Evolutionary conservation across 192 early-diverging fungal genomes (phyloP).

Genomic region (Coemansia sp.): DNA sequence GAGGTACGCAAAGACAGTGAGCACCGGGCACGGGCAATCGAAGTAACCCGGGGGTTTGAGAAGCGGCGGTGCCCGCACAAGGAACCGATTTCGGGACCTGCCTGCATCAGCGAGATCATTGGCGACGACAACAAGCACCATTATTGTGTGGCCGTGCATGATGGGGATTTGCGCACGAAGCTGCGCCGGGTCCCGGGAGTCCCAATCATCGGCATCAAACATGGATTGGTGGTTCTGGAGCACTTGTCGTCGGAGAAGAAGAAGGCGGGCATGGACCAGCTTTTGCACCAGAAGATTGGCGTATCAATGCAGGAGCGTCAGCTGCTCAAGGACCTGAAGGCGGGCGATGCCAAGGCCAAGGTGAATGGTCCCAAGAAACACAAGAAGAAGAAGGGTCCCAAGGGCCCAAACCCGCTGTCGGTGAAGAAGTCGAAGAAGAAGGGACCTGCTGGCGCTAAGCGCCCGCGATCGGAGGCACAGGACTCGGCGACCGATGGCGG

Average conservation of each 20-base stretch:
- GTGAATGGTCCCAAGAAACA: conserved; percentile 26
- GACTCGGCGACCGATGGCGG: conserved; percentile 26
- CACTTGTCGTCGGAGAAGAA: conserved; percentile 56
- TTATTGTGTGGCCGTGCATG: conserved; percentile 84
- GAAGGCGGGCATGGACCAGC: conserved; percentile 28
- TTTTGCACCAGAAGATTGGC: conserved; percentile 47
- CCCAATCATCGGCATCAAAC: conserved; percentile 80
- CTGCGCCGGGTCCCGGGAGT: conserved; percentile 72
- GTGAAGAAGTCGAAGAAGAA: conserved; percentile 62
- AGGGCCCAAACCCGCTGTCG: conserved; percentile 83
- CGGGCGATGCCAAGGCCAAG: conserved; percentile 20
- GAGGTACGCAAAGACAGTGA: conserved; percentile 64
- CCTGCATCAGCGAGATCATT: conserved; percentile 75
- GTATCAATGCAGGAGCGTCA: conserved; percentile 50
- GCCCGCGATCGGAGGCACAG: conserved; percentile 2
- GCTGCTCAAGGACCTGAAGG: conserved; percentile 51
- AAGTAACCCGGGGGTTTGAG: conserved; percentile 65
- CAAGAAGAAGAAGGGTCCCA: conserved; percentile 61
- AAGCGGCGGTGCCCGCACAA: conserved; percentile 74
- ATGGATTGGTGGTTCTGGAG: conserved; percentile 74
- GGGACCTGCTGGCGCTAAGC: conserved; percentile 3
- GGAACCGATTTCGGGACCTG: conserved; percentile 48
- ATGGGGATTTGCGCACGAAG: conserved; percentile 54
- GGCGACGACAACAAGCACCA: conserved; percentile 68
- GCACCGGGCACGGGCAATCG: conserved; percentile 54